These are phyloP conservation scores for Hanseniaspora jakobsenii DNA, from an alignment of 805 yeast genomes.

Conservation along the genomic window DNA sequence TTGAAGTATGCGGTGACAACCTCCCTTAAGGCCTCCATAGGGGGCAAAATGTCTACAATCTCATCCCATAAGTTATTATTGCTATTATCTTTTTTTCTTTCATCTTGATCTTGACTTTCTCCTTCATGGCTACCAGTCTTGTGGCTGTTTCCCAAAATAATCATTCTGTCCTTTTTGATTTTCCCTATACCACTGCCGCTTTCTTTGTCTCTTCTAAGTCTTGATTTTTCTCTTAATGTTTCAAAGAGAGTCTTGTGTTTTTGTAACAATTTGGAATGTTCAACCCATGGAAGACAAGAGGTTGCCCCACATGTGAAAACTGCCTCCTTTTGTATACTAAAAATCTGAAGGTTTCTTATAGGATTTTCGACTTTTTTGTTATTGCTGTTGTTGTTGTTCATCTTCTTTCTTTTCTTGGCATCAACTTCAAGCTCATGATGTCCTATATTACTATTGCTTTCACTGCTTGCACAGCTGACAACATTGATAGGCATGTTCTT, in stretches of 20 bases:
- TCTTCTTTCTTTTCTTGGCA: too few species aligned
- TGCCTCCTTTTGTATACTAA: constrained; percentile 3
- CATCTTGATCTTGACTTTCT: background rate
- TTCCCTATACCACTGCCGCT: constrained; percentile 10
- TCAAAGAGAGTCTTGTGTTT: constrained; percentile 14
- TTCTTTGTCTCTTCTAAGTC: constrained; percentile 5
- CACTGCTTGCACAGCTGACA: background rate
- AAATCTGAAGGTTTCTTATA: constrained; percentile 6
- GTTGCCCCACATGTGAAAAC: constrained; percentile 12
- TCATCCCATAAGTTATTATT: background rate
- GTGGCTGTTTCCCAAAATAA: constrained; percentile 1
- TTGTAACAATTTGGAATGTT: constrained; percentile 3
- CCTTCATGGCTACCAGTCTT: too few species aligned
- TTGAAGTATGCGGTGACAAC: constrained; percentile 4
- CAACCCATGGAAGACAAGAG: constrained; percentile 14
- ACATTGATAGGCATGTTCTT: background rate
- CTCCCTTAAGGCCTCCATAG: constrained; percentile 8
- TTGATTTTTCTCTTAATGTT: constrained; percentile 9
- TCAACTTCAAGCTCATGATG: too few species aligned
- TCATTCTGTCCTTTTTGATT: constrained; percentile 11
- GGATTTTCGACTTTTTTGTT: constrained; percentile 3
- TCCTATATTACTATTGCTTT: background rate
- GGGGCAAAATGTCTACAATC: constrained; percentile 3
- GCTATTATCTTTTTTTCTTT: background rate
- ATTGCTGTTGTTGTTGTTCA: background rate